Evolutionary conservation across 805 yeast genomes (phyloP), one percentile per base, ranked within the genome.

Genomic region (Cyberlindnera mycetangii): DNA sequence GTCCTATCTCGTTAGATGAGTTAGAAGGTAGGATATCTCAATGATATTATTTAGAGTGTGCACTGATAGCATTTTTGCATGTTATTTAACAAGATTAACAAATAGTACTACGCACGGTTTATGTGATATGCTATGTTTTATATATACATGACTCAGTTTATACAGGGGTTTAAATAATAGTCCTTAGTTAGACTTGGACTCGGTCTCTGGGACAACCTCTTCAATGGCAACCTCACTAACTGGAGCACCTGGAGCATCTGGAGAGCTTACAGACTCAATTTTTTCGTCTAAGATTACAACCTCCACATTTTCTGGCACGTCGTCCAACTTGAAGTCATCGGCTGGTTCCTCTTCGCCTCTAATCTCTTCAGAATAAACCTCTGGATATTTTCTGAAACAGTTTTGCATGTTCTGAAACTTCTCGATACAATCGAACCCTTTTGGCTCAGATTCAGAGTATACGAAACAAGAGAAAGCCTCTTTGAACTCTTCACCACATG

Each of bases 401-500:
- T 79, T 76, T 71, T 95, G 96, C 98, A 92, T 93, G 59, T 71
- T 78, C 65, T 83, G 81, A 70, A 92, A 93, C 70, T 86, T 85
- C 58, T 85, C 88, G 55, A 92, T 79, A 69, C 99, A 93, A 65
- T 93, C 97, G 49, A 86, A 79, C 39, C 99, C 99, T 72, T 92
- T 92, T 62, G 98, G 97, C 64, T 92, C 98, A 47, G 84, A 83
- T 59, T 84, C 88, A 7, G 97, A 89, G 72, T 85, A 89, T 34
- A 93, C 92, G 61, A 93, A 93, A 66, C 99, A 93, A 9, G 95
- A 76, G 65, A 93, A 93, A 0, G 99, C 98, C 42, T 79, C 89
- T 69, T 87, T 89, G 74, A 89, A 89, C 69, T 89, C 96, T 58
- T 83, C 90, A 46, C 99, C 99, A 70, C 99, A 93, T 44, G 99